Evolutionary conservation across 1,139 yeast genomes (phyloP).

Genomic region (Kurtzmaniella natalensis): DNA sequence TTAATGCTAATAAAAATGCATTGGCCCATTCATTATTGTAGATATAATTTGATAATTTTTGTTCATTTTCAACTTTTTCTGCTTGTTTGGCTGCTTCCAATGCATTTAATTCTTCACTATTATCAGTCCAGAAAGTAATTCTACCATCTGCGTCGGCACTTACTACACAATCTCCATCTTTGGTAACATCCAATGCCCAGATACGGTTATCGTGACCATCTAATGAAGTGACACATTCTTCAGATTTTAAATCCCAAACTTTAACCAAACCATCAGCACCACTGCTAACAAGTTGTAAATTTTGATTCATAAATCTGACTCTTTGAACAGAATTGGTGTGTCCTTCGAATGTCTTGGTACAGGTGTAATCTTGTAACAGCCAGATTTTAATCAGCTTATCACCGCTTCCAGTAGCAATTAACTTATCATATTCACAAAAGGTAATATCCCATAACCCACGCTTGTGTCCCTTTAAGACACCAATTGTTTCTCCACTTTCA

Average conservation of each 20-base stretch:
- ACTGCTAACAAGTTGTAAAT: constrained; percentile 69
- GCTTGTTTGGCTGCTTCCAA: constrained; percentile 51
- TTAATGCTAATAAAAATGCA: constrained; percentile 82
- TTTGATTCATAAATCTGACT: constrained; percentile 62
- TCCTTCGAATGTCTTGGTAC: constrained; percentile 84
- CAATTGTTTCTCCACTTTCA: constrained; percentile 77
- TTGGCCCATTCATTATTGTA: constrained; percentile 74
- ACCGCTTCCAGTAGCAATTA: constrained; percentile 77
- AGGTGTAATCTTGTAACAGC: constrained; percentile 74
- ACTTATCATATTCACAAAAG: constrained; percentile 75
- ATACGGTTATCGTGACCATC: constrained; percentile 93
- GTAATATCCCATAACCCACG: constrained; percentile 92
- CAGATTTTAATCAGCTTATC: constrained; percentile 88
- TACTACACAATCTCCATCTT: constrained; percentile 66
- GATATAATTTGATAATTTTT: constrained; percentile 70
- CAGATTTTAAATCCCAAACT: constrained; percentile 77
- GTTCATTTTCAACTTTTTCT: constrained; percentile 77
- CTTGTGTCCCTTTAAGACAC: constrained; percentile 82
- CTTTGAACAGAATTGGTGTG: constrained; percentile 91
- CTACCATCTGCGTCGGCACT: constrained; percentile 96
- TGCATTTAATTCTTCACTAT: constrained; percentile 62
- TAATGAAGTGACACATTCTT: constrained; percentile 76
- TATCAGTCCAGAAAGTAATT: constrained; percentile 82
- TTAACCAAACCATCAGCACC: constrained; percentile 96
- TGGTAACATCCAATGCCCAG: constrained; percentile 75